Base-by-base conservation (phyloP, 306 rosid genomes). In the Sphenostylis stenocarpa region DNA sequence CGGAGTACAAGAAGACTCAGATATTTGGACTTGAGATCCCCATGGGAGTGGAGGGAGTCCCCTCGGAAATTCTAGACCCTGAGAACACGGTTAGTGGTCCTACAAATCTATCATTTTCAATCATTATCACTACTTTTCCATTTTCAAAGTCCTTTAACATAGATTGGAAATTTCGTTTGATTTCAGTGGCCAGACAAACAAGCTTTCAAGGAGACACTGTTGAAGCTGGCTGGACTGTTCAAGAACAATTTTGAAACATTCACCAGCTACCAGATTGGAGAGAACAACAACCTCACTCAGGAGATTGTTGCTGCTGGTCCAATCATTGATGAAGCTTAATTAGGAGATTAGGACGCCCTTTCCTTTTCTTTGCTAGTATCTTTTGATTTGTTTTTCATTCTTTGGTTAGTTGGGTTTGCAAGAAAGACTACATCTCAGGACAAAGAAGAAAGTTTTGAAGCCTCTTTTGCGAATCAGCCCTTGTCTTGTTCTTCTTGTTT, bases 251-350 rank as follows among this genome's bases (percentile, higher is more conserved):
- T 93, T 62, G 92, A 83, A 63, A 89, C 82, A 21, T 93, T 93
- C 85, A 60, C 85, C 12, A 39, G 72, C 65, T 82, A 88, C 81
- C 82, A 84, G 83, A 89, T 91, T 73, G 97, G 96, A 2, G 81
- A 85, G 34, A 91, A 78, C 64, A 78, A 61, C 72, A 84, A 81
- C 34, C 72, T 94, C 61, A 90, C 97, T 8, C 81, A 86, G 65
- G 92, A 94, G 86, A 91, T 94, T 80, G 83, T 94, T 38, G 91
- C 88, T 36, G 96, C 94, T 5, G 98, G 98, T 76, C 96, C 98
- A 19, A 70, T 13, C 78, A 82, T 71, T 84, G 55, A 85, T 64
- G 63, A 89, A 70, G 69, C 56, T 66, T 67, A 38, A 20, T 76
- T 58, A 44, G 77, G 19, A 82, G 55, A 55, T 0, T 38, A 7